These are phyloP conservation scores for Eremochloa ophiuroides DNA, from an alignment of 176 grass and related monocot genomes.

Conservation along the genomic window DNA sequence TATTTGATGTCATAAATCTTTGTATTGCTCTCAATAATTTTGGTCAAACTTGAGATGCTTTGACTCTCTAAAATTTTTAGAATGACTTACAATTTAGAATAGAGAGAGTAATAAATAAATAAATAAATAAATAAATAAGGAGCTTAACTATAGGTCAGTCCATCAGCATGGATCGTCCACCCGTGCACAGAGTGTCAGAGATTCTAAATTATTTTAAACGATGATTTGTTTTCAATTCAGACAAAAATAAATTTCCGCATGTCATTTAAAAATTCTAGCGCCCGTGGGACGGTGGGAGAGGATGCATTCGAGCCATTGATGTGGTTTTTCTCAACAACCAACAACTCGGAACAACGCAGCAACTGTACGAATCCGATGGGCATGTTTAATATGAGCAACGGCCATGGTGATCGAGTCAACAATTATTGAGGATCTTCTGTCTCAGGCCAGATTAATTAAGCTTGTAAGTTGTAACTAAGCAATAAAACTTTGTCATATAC, in stretches of 20 bases:
- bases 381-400: not conserved
- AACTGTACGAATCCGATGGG: not conserved
- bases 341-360: constrained; percentile 36
- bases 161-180: not conserved
- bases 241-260: not conserved
- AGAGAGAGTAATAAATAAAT: too few relatives aligned
- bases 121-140: not conserved
- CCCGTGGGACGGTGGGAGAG: not conserved
- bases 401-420: not conserved
- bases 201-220: not conserved
- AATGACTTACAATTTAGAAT: too few relatives aligned
- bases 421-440: not conserved
- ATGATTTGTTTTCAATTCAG: not conserved
- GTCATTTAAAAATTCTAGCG: constrained; percentile 22
- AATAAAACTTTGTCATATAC: not conserved
- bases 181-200: constrained; percentile 29
- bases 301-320: too few relatives aligned
- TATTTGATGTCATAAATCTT: too few relatives aligned
- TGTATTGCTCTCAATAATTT: too few relatives aligned
- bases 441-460: not conserved
- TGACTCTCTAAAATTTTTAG: too few relatives aligned
- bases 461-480: not conserved
- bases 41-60: too few relatives aligned
- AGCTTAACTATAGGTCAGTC: not conserved
- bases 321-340: constrained; percentile 17